Evolutionary conservation across 805 yeast genomes (phyloP).

Genomic region (Suhomyces kilbournensis): DNA sequence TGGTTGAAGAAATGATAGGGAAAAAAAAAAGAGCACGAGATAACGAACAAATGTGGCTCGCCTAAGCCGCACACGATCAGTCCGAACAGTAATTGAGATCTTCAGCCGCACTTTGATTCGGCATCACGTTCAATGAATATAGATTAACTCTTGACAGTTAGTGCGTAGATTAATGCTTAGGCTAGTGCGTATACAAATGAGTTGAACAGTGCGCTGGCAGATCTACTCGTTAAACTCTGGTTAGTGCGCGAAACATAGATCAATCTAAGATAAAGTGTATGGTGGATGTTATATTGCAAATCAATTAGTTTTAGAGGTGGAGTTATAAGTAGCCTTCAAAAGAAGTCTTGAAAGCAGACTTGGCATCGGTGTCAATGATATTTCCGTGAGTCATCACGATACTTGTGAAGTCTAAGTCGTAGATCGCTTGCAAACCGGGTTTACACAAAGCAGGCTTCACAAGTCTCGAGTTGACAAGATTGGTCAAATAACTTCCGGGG

Average conservation of each 20-base stretch:
- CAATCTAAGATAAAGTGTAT: too few species aligned
- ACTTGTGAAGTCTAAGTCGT: constrained; percentile 46
- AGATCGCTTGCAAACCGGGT: constrained; percentile 25
- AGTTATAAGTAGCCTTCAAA: constrained; percentile 4
- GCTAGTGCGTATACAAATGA: too few species aligned
- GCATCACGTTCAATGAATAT: not conserved
- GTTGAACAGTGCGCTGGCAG: not conserved
- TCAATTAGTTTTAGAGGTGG: too few species aligned
- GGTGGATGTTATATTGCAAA: too few species aligned
- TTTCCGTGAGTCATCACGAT: constrained; percentile 61
- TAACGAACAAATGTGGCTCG: not conserved
- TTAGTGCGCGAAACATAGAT: too few species aligned
- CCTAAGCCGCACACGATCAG: not conserved
- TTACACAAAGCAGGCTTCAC: not conserved
- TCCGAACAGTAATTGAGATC: not conserved
- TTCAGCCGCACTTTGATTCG: not conserved
- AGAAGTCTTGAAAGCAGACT: constrained; percentile 20
- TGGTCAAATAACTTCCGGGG: too few species aligned
- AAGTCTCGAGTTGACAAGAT: not conserved
- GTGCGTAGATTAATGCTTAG: too few species aligned
- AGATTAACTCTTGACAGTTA: too few species aligned
- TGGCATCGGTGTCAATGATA: constrained; percentile 41
- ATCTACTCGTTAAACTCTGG: too few species aligned
- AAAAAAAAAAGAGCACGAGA: not conserved
- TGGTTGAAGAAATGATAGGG: not conserved